Evolutionary conservation across 2,329 filamentous ascomycete genomes (phyloP), one percentile per base, ranked within the genome.

Genomic region (Aspergillus ochraceus): DNA sequence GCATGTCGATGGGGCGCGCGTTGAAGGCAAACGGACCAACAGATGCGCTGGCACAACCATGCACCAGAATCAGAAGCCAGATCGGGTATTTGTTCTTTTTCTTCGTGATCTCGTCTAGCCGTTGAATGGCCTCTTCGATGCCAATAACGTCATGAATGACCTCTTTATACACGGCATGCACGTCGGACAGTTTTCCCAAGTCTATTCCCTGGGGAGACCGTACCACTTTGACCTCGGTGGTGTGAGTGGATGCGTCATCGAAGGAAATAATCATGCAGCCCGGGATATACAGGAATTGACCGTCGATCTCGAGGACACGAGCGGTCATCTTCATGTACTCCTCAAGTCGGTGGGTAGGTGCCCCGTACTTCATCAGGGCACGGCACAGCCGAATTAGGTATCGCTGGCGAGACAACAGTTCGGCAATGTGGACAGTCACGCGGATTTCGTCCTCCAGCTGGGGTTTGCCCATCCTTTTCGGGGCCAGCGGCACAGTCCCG

Each of bases 231-330:
- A 82, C 76, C 60, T 82, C 80, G 1, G 79, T 79, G 6, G 79
- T 81, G 63, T 81, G 79, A 1, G 80, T 81, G 6, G 74, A 71
- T 5, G 71, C 66, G 57, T 82, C 80, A 54, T 87, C 93, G 70
- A 98, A 97, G 3, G 92, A 95, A 71, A 97, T 90, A 58, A 97
- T 90, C 94, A 97, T 98, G 70, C 91, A 96, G 0, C 91, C 91
- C 0, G 94, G 93, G 32, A 97, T 86, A 73, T 97, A 98, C 20
- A 97, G 79, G 68, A 96, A 97, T 70, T 96, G 92, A 14, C 90
- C 90, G 63, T 96, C 90, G 29, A 97, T 94, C 75, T 94, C 91
- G 47, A 98, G 83, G 2, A 96, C 90, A 6, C 91, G 86, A 2
- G 93, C 89, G 6, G 91, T 92, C 90, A 94, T 96, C 65, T 84